phyloP scores from a whole-genome alignment of 2,329 filamentous ascomycete genomes.

The Microsporum ferrugineum region DNA sequence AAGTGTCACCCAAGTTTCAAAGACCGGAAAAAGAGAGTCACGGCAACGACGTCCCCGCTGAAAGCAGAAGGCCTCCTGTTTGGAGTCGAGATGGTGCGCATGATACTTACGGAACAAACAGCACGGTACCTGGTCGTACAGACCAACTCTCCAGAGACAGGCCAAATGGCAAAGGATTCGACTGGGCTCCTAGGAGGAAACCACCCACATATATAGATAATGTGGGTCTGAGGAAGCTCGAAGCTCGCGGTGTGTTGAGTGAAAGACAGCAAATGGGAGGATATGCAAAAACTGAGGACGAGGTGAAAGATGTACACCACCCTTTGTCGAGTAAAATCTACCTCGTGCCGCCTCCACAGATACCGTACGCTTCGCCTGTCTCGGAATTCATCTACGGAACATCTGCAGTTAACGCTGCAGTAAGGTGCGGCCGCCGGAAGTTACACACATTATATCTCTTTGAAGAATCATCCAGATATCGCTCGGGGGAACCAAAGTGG shows the following conservation, averaged over 20 bases:
- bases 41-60: background rate
- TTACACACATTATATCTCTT: slow-evolving; percentile 79
- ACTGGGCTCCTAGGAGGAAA: background rate
- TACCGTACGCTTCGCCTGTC: slow-evolving; percentile 69
- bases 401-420: slow-evolving; percentile 66
- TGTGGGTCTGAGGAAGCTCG: background rate
- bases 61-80: background rate
- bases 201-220: background rate
- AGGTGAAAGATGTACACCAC: background rate
- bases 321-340: slow-evolving; percentile 3
- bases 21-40: background rate
- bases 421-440: slow-evolving; percentile 57
- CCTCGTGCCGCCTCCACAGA: slow-evolving; percentile 29
- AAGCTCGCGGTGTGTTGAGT: background rate
- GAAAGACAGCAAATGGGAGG: background rate
- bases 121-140: background rate
- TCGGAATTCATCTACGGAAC: slow-evolving; percentile 87
- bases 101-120: background rate
- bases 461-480: slow-evolving; percentile 42
- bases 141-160: background rate
- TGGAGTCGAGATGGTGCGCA: background rate
- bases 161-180: too few species aligned
- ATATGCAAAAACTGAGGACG: background rate
- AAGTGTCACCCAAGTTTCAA: background rate
- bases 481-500: slow-evolving; percentile 31